Percentiles rank a stretch among this genome's conserved stretches.
phyloP scores from a whole-genome alignment of 441 rosid genomes.

The Lepidium campestre region DNA sequence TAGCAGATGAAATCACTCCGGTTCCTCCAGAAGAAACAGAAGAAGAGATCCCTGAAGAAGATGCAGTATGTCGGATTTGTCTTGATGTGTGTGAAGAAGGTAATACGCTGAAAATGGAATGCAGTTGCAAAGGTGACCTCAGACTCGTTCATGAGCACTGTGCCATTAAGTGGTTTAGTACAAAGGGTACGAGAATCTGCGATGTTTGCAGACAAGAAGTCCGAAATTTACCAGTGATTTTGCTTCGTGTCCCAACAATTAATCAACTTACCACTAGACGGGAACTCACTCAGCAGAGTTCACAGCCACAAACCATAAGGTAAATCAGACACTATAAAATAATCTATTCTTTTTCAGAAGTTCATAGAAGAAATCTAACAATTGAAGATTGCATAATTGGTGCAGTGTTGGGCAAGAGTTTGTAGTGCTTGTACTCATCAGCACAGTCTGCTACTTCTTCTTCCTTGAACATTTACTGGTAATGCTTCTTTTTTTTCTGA shows the following conservation, averaged over 20 bases:
- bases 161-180: conserved; percentile 84
- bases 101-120: conserved; percentile 91
- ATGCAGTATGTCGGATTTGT: conserved; percentile 89
- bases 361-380: not conserved
- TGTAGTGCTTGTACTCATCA: conserved; percentile 80
- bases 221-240: conserved; percentile 75
- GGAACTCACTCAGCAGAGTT: conserved; percentile 40
- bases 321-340: conserved; percentile 11
- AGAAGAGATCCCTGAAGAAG: conserved; percentile 94
- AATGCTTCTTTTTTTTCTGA: conserved; percentile 27
- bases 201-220: conserved; percentile 89
- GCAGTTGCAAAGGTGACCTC: conserved; percentile 93
- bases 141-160: conserved; percentile 81
- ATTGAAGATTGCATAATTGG: not conserved
- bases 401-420: conserved; percentile 93
- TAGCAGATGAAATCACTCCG: conserved; percentile 55
- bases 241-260: conserved; percentile 53
- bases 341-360: not conserved
- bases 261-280: conserved; percentile 42
- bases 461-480: conserved; percentile 93
- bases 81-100: conserved; percentile 74
- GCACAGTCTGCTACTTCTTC: conserved; percentile 91
- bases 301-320: conserved; percentile 48
- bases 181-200: conserved; percentile 73
- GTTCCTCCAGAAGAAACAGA: conserved; percentile 49